phyloP scores from a whole-genome alignment of 192 early-diverging fungal genomes.

The Podila horticola region DNA sequence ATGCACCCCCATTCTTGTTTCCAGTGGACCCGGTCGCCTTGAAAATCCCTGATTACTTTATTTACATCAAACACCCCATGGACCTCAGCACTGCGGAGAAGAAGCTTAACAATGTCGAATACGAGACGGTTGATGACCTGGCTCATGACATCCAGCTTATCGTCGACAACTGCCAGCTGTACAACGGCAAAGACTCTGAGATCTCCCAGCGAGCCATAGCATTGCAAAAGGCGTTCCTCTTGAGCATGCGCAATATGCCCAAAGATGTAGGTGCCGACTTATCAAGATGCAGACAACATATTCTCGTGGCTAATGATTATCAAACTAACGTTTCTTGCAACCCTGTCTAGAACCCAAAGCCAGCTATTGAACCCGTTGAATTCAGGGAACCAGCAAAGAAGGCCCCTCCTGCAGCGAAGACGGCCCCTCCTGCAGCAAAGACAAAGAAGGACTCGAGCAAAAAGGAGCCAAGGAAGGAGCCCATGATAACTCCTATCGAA shows the following conservation, averaged over 20 bases:
- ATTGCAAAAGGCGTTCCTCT: slow-evolving; percentile 76
- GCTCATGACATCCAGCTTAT: slow-evolving; percentile 75
- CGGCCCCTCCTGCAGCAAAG: slow-evolving; percentile 21
- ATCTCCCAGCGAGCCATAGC: slow-evolving; percentile 76
- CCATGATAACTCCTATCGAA: neutral
- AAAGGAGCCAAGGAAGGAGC: slow-evolving; percentile 20
- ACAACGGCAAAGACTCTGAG: slow-evolving; percentile 80
- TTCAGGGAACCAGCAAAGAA: slow-evolving; percentile 31
- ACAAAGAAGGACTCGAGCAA: slow-evolving; percentile 41
- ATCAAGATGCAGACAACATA: neutral
- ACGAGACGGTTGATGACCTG: slow-evolving; percentile 74
- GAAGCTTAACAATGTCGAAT: slow-evolving; percentile 71
- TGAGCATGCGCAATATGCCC: slow-evolving; percentile 77
- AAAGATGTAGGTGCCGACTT: slow-evolving; percentile 57
- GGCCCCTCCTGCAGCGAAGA: slow-evolving; percentile 20
- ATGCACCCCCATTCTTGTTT: slow-evolving; percentile 86
- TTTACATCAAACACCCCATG: slow-evolving; percentile 81
- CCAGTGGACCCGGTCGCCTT: slow-evolving; percentile 83
- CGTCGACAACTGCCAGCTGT: slow-evolving; percentile 83
- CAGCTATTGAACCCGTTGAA: neutral
- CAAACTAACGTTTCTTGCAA: neutral
- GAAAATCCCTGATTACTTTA: slow-evolving; percentile 83
- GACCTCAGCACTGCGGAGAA: slow-evolving; percentile 81
- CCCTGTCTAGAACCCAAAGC: slow-evolving; percentile 17
- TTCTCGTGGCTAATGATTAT: neutral